phyloP scores from a whole-genome alignment of 192 early-diverging fungal genomes.

The Kickxella alabastrina region DNA sequence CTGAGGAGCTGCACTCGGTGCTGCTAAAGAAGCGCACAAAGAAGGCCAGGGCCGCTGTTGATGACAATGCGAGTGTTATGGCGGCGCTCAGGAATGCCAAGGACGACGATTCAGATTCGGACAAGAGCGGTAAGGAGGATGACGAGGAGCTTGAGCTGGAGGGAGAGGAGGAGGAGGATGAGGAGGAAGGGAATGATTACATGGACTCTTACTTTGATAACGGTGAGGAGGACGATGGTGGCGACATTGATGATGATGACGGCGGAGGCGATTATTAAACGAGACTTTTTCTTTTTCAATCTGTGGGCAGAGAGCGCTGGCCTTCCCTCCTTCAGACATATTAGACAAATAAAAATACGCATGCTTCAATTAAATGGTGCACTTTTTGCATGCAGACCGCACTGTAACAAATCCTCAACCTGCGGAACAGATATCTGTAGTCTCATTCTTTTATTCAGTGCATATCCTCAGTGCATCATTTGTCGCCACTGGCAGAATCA shows the following conservation, averaged over 20 bases:
- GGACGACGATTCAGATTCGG: conserved; percentile 28
- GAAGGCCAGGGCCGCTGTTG: conserved; percentile 11
- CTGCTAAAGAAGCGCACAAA: conserved; percentile 26
- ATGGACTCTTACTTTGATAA: conserved; percentile 53
- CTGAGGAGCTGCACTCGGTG: conserved; percentile 43
- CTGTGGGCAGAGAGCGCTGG: too few species aligned
- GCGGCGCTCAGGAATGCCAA: conserved; percentile 26
- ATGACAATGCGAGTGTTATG: conserved; percentile 15
- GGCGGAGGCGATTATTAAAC: conserved; percentile 41
- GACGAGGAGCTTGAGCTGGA: conserved; percentile 21
- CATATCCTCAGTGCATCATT: too few species aligned
- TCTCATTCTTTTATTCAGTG: too few species aligned
- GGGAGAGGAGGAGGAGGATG: conserved; percentile 35
- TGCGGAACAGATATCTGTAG: too few species aligned
- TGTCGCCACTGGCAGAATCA: too few species aligned
- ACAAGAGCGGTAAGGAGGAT: conserved; percentile 16
- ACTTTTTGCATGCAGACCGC: too few species aligned
- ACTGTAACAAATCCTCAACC: too few species aligned
- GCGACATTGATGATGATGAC: conserved; percentile 46
- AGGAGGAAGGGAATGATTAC: conserved; percentile 49
- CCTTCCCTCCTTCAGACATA: too few species aligned
- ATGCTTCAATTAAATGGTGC: too few species aligned
- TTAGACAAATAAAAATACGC: too few species aligned
- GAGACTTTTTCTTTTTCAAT: conserved; percentile 1
- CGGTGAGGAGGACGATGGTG: conserved; percentile 50